Conservation (phyloP, 306 rosid species). For the Betula pendula region DNA sequence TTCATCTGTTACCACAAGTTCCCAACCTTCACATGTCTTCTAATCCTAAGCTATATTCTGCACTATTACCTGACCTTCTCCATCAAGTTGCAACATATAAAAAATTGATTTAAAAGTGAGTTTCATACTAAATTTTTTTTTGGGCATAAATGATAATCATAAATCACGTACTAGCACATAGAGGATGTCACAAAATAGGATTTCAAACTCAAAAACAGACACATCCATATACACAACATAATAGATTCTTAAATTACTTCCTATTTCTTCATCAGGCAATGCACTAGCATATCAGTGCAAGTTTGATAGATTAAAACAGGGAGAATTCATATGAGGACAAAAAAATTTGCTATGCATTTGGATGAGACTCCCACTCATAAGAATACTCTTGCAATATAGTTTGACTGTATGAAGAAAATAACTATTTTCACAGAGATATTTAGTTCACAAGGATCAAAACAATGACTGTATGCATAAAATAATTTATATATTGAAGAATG, state of each 20-base stretch:
- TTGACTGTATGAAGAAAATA: not conserved
- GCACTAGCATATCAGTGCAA: not conserved
- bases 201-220: too few relatives aligned
- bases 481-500: slow-evolving; percentile 1
- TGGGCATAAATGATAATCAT: too few relatives aligned
- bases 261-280: not conserved
- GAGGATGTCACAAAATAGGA: too few relatives aligned
- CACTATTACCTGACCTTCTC: too few relatives aligned
- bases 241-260: too few relatives aligned
- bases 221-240: not conserved
- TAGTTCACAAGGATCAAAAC: not conserved
- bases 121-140: too few relatives aligned
- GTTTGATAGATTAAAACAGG: not conserved
- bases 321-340: not conserved
- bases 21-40: not conserved
- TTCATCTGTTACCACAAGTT: not conserved
- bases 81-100: too few relatives aligned
- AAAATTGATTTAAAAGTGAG: too few relatives aligned
- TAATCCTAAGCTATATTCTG: too few relatives aligned
- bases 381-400: not conserved
- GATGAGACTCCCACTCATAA: not conserved
- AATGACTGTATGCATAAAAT: not conserved
- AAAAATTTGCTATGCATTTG: not conserved
- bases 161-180: too few relatives aligned
- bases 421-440: not conserved